Base-by-base conservation (phyloP, 2,329 filamentous ascomycete species). In the Exophiala bonariae region DNA sequence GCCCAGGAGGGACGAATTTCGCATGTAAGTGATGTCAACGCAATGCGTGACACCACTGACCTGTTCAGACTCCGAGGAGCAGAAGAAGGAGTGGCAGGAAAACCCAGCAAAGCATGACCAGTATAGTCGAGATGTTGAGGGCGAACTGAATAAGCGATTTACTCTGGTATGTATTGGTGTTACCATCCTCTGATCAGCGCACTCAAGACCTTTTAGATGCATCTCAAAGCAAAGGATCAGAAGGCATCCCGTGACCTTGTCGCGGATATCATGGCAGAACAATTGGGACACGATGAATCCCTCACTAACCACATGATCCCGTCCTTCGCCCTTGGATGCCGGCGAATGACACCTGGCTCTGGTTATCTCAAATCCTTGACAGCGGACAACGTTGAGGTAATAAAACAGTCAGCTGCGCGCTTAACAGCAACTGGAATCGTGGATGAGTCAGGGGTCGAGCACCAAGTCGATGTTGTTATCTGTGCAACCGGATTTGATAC, bases 141-240 rank as follows among this genome's bases (percentile, higher is more conserved):
- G 71, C 52, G 72, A 75, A 50, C 65, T 80, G 13, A 80, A 78
- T 52, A 71, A 73, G 41, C 67, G 74, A 4, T 80, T 79, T 65
- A 74, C 74, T 37, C 19, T 54, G 48, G 45, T 49, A 43, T 37
- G 36, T 33, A n/a, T 18, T 16, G 9, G 9, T 31, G 9, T 31
- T 31, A 8, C 32, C 17, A 35, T 28, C 2, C 20, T 16, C 18
- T 19, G 33, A 9, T 19, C 33, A 26, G 11, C 17, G 17, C 32
- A 13, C 22, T 14, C 47, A 9, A 51, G 20, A 18, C 31, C 9
- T 11, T 5, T 13, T 32, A 51, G 49, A 53, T 53, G 50, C 50
- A 53, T 20, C 31, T 53, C 18, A 53, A 53, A 28, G 47, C 44
- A 32, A 50, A 52, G 30, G 52, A 55, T 26, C 46, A 49, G 22